Base-by-base conservation (phyloP, 257 asterid genomes). In the Gentiana straminea region DNA sequence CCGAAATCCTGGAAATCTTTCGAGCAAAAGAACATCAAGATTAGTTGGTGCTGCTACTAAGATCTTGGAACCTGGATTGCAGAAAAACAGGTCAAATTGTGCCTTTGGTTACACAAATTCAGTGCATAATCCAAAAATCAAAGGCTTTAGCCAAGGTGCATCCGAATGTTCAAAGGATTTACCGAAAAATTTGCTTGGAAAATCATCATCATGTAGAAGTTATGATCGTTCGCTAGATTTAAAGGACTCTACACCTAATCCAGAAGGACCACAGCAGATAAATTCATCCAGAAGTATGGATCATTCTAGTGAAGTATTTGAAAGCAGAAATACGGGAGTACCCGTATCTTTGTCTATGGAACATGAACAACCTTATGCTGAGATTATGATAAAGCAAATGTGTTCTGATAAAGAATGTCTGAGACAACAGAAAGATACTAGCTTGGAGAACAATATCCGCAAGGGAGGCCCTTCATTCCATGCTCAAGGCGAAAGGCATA, bases 61-160 rank as follows among this genome's bases (percentile, higher is more conserved):
- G 70, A 92, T 92, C 51, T 71, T 88, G 76, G 99, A 91, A 65
- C 97, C 98, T 51, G 93, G 94, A 51, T 55, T 89, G 79, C 94
- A 77, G 62, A 74, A 67, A 6, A 77, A 71, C 70, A 70, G 82
- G 72, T 64, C 79, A 0, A 84, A 77, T 54, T 69, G 75, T 59
- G 81, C 84, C 61, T 88, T 91, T 65, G 67, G 81, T 65, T 75
- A 77, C 79, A 63, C 78, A 8, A 68, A 55, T 48, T 52, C 51
- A 8, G 57, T 49, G 51, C 52, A 39, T 49, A 68, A 54, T 53
- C 50, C 69, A 61, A 68, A 79, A 35, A 60, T 7, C n/a, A 56
- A 45, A 4, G 68, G 68, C 48, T 5, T 58, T 13, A 36, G 56
- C 52, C 38, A 52, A 38, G 64, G 57, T 24, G 46, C 46, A 10